Evolutionary conservation across 495 filamentous ascomycete genomes (phyloP), one percentile per base, ranked within the genome.

Genomic region (Annulohypoxylon nitens): DNA sequence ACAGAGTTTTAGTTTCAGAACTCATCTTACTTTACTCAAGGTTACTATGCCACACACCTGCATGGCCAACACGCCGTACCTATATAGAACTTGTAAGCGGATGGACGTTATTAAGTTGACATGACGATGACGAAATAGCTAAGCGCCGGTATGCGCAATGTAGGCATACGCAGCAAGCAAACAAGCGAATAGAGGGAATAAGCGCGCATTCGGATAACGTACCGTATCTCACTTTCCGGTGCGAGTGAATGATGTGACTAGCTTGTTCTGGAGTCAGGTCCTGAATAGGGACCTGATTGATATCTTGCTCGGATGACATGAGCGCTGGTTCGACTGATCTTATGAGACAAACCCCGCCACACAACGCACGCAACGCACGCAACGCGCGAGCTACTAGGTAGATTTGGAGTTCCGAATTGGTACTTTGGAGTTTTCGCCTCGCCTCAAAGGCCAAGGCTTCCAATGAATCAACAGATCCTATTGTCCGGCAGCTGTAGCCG

Each of bases 31-130:
- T 20, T 23, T 64, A 30, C 30, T 30, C 5, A 11, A 58, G 11
- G 12, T 43, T 48, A 50, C 12, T 39, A 23, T 9, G 62, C 33
- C 41, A 66, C 72, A 50, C 63, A 74, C 72, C 72, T 74, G 67
- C 91, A 92, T 33, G 91, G 90, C 83, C 91, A 93, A 78, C 91
- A 93, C 39, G 91, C 90, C 57, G 86, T 88, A 30, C 86, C 86
- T 88, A 70, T 14, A 75, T 9, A 69, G 4, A 7, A 41, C 16
- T 26, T 66, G 73, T 79, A 71, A 78, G 74, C 66, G 12, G 57
- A 58, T 34, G 55, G 39, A 53, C 12, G 7, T 14, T n/a, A 33
- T 20, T 12, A 67, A 23, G 7, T 59, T 45, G 53, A 48, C 8
- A 54, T 11, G 37, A 30, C 47, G 30, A 45, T 36, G 66, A 34